Conservation (phyloP, 345 rosid genomes). For the Ricinus communis region DNA sequence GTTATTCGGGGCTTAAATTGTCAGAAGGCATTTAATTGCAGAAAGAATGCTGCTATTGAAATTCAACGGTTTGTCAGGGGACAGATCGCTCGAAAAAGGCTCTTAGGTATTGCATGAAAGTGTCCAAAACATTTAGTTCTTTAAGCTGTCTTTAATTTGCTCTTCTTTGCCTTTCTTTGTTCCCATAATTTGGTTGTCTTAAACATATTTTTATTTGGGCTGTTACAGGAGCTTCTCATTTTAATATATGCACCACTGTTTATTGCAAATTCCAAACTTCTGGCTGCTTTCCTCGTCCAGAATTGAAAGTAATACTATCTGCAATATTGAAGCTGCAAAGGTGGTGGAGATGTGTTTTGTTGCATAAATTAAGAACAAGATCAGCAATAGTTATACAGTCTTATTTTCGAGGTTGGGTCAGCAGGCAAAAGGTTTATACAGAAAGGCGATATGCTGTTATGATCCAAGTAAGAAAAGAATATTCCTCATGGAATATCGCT, state of each 20-base stretch:
- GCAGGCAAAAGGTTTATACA: slow-evolving; percentile 44
- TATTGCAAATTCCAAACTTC: slow-evolving; percentile 21
- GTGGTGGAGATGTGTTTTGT: slow-evolving; percentile 70
- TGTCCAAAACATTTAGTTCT: slow-evolving; percentile 12
- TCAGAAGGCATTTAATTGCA: slow-evolving; percentile 33
- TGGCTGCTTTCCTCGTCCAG: slow-evolving; percentile 31
- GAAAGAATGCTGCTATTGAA: slow-evolving; percentile 51
- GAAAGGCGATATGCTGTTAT: slow-evolving; percentile 44
- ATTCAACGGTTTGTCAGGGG: slow-evolving; percentile 61
- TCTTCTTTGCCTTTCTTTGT: not conserved
- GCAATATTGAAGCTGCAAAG: slow-evolving; percentile 72
- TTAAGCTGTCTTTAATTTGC: slow-evolving; percentile 9
- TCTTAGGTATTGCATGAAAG: slow-evolving; percentile 47
- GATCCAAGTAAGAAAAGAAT: slow-evolving; percentile 64
- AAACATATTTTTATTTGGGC: slow-evolving; percentile 13
- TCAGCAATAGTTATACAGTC: slow-evolving; percentile 62
- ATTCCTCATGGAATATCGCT: not conserved
- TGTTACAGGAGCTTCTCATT: slow-evolving; percentile 47
- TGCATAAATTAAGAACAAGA: slow-evolving; percentile 43
- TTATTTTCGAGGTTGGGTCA: slow-evolving; percentile 54
- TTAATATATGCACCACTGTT: slow-evolving; percentile 17
- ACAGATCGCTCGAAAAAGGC: slow-evolving; percentile 54
- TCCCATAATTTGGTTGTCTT: slow-evolving; percentile 7
- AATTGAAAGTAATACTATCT: slow-evolving; percentile 23
- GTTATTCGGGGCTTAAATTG: slow-evolving; percentile 41